phyloP scores from a whole-genome alignment of 2,329 filamentous ascomycete genomes.

The Penicillium sp. region DNA sequence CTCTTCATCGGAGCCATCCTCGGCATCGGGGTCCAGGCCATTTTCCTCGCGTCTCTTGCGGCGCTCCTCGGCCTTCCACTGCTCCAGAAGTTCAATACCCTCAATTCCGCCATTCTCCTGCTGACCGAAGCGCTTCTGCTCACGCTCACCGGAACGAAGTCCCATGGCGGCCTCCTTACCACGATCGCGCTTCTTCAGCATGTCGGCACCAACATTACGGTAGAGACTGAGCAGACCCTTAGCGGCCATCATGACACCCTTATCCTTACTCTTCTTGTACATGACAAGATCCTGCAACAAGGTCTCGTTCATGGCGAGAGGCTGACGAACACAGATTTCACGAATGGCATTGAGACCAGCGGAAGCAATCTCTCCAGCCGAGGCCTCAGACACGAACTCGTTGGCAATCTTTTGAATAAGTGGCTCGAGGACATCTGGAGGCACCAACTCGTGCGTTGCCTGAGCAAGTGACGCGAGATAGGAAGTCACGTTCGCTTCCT shows the following conservation, averaged over 20 bases:
- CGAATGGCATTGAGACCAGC: slow-evolving; percentile 93
- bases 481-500: slow-evolving; percentile 85
- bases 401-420: slow-evolving; percentile 94
- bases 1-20: slow-evolving; percentile 60
- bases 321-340: slow-evolving; percentile 88
- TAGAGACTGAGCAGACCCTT: slow-evolving; percentile 88
- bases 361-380: slow-evolving; percentile 83
- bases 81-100: slow-evolving; percentile 83
- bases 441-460: slow-evolving; percentile 84
- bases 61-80: slow-evolving; percentile 90
- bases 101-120: slow-evolving; percentile 79
- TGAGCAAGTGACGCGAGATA: slow-evolving; percentile 92
- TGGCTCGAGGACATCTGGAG: slow-evolving; percentile 87
- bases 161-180: slow-evolving; percentile 88
- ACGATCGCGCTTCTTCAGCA: slow-evolving; percentile 84
- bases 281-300: slow-evolving; percentile 93
- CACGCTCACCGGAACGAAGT: slow-evolving; percentile 70
- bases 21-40: slow-evolving; percentile 62
- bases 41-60: slow-evolving; percentile 68
- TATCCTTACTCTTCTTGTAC: slow-evolving; percentile 97
- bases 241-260: slow-evolving; percentile 98
- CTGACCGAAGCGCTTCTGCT: slow-evolving; percentile 78
- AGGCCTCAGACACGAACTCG: slow-evolving; percentile 94
- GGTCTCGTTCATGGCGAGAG: slow-evolving; percentile 93
- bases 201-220: slow-evolving; percentile 82